Evolutionary conservation across 169 alveolate genomes (phyloP).

Genomic region (Hepatocystis sp.): DNA sequence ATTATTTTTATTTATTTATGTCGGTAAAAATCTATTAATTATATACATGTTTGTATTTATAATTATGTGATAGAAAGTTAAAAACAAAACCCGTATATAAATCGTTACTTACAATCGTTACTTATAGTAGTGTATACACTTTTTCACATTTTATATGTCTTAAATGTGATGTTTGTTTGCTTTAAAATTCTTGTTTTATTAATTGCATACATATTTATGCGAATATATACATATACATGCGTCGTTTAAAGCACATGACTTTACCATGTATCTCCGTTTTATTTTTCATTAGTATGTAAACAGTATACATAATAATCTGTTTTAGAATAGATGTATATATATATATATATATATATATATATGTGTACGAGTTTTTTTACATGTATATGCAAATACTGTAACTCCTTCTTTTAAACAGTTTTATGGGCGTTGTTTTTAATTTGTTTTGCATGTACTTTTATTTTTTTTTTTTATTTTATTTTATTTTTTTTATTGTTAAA

Average conservation of each 20-base stretch:
- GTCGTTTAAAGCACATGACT: too few species aligned
- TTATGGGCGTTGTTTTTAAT: background rate
- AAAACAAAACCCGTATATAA: too few species aligned
- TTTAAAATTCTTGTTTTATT: too few species aligned
- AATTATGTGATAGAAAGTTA: too few species aligned
- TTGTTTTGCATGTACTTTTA: background rate
- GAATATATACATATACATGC: background rate
- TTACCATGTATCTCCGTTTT: too few species aligned
- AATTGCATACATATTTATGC: background rate
- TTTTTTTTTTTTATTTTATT: too few species aligned
- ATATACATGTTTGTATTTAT: too few species aligned
- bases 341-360: slow-evolving; percentile 1
- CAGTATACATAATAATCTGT: background rate
- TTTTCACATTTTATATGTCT: background rate
- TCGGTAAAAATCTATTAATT: too few species aligned
- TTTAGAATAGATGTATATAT: background rate
- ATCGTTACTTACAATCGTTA: too few species aligned
- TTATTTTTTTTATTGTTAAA: too few species aligned
- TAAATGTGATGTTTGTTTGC: background rate
- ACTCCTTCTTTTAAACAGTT: background rate
- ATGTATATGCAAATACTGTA: background rate
- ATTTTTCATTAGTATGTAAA: too few species aligned
- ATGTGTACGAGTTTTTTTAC: background rate
- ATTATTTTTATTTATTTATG: too few species aligned
- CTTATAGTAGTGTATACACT: background rate